These are phyloP conservation scores for Penicillium hesseltinei DNA, from an alignment of 2,329 filamentous ascomycete species.

Conservation along the genomic window DNA sequence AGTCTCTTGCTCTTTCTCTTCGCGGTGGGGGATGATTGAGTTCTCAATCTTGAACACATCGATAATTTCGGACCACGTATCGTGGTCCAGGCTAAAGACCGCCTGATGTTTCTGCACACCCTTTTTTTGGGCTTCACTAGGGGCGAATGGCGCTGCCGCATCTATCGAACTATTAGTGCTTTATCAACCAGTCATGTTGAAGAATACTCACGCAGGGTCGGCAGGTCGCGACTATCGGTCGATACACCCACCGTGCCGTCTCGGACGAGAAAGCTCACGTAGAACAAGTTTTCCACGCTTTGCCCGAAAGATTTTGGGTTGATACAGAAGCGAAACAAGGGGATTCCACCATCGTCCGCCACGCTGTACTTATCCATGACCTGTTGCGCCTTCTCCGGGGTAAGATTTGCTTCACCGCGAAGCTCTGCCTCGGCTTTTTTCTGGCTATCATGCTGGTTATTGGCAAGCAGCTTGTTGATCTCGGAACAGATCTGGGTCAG, in stretches of 20 bases:
- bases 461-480: slow-evolving; percentile 63
- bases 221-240: slow-evolving; percentile 69
- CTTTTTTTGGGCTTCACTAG: slow-evolving; percentile 50
- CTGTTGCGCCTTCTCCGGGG: slow-evolving; percentile 41
- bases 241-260: slow-evolving; percentile 77
- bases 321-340: slow-evolving; percentile 81
- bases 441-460: slow-evolving; percentile 46
- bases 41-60: slow-evolving; percentile 72
- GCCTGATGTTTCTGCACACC: slow-evolving; percentile 74
- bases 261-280: slow-evolving; percentile 87
- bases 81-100: slow-evolving; percentile 82
- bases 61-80: slow-evolving; percentile 76
- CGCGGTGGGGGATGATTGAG: slow-evolving; percentile 79
- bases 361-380: slow-evolving; percentile 67
- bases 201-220: slow-evolving; percentile 69
- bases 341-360: slow-evolving; percentile 67
- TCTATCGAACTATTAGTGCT: slow-evolving; percentile 35
- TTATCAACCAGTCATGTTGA: not conserved
- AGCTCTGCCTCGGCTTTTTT: slow-evolving; percentile 50
- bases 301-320: slow-evolving; percentile 91
- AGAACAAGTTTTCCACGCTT: slow-evolving; percentile 95
- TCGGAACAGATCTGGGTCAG: slow-evolving; percentile 74
- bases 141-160: slow-evolving; percentile 46
- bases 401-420: slow-evolving; percentile 29
- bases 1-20: slow-evolving; percentile 54